Evolutionary conservation across 1,284 basidiomycete genomes (phyloP).

Genomic region (Golubevia sp.): DNA sequence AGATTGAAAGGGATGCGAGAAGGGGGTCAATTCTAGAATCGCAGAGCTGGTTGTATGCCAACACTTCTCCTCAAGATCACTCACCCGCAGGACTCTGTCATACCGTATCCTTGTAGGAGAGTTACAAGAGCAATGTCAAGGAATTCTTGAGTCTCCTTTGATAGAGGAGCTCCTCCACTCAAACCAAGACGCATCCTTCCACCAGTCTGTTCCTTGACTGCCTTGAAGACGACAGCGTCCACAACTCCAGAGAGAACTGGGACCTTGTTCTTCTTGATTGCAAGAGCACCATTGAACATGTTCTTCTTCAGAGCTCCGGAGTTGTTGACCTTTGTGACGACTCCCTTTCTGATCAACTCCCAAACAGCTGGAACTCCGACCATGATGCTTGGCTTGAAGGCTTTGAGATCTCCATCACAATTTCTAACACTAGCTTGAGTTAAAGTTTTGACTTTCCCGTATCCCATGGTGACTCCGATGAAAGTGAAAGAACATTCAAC

Average conservation of each 20-base stretch:
- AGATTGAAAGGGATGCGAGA: background rate
- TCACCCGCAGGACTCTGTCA: slow-evolving; percentile 81
- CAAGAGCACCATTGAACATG: slow-evolving; percentile 74
- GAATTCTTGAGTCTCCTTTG: slow-evolving; percentile 87
- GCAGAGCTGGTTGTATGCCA: too few species aligned
- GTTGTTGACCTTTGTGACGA: slow-evolving; percentile 74
- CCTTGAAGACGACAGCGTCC: slow-evolving; percentile 75
- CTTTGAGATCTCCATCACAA: slow-evolving; percentile 84
- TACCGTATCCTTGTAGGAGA: slow-evolving; percentile 85
- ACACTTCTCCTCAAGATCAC: slow-evolving; percentile 2
- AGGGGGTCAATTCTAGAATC: background rate
- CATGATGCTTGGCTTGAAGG: slow-evolving; percentile 82
- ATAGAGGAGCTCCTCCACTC: slow-evolving; percentile 84
- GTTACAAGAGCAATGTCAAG: slow-evolving; percentile 77
- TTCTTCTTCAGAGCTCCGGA: slow-evolving; percentile 73
- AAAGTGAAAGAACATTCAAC: slow-evolving; percentile 64
- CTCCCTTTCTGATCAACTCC: slow-evolving; percentile 83
- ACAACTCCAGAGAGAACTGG: slow-evolving; percentile 73
- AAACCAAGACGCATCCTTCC: slow-evolving; percentile 77
- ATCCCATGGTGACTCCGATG: slow-evolving; percentile 77
- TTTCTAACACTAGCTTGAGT: slow-evolving; percentile 87
- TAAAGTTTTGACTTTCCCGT: slow-evolving; percentile 92
- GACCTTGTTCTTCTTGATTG: slow-evolving; percentile 65
- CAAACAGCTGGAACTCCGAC: slow-evolving; percentile 81
- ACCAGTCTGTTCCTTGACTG: slow-evolving; percentile 80